Conservation (phyloP, 129 eudicot species). For the Flaveria sonorensis region DNA sequence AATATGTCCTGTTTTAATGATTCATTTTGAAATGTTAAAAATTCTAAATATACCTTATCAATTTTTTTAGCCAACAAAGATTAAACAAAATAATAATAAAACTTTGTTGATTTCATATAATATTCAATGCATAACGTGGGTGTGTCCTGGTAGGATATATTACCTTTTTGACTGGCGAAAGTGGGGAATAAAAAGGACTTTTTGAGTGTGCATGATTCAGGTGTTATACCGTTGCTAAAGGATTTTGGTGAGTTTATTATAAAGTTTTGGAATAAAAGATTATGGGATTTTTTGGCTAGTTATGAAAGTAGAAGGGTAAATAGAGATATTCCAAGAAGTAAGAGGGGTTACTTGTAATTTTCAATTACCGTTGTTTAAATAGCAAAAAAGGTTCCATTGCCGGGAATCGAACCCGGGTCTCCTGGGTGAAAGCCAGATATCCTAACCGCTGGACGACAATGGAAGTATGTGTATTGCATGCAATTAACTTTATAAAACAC, state of each 20-base stretch:
- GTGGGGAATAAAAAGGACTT: not conserved
- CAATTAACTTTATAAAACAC: too few species aligned
- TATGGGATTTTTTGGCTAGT: not conserved
- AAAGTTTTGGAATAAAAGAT: too few species aligned
- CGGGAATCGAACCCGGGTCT: slow-evolving; percentile 99
- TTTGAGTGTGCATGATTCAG: not conserved
- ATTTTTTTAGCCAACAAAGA: not conserved
- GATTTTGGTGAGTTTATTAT: not conserved
- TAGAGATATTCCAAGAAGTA: not conserved
- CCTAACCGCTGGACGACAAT: slow-evolving; percentile 99
- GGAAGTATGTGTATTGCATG: slow-evolving; percentile 13
- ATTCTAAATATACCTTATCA: not conserved
- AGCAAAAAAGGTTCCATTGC: slow-evolving; percentile 37
- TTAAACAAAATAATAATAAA: not conserved
- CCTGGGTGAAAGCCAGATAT: slow-evolving; percentile 99
- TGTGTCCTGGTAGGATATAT: not conserved
- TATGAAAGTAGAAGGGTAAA: not conserved
- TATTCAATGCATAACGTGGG: not conserved
- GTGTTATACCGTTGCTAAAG: not conserved
- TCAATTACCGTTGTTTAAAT: too few species aligned
- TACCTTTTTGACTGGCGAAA: not conserved
- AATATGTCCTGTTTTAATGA: not conserved
- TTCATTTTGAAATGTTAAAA: not conserved
- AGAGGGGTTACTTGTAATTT: too few species aligned
- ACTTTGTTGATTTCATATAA: not conserved